Evolutionary conservation across 2,329 filamentous ascomycete genomes (phyloP), one percentile per base, ranked within the genome.

Genomic region (Trichoderma sp.): DNA sequence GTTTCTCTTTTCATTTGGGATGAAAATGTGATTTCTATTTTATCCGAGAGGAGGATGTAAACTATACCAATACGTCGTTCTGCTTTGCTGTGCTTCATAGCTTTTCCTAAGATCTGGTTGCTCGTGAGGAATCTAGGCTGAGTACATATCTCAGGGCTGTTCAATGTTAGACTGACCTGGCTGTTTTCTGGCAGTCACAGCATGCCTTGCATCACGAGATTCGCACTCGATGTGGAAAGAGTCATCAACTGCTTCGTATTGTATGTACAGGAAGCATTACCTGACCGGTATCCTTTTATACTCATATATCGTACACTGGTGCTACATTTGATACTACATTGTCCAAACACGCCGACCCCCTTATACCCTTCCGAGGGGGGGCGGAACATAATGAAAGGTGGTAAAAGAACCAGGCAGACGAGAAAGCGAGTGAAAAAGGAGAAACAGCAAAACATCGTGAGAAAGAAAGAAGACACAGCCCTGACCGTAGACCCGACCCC

Each of bases 281-380:
- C 66, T 63, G 55, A 45, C 34, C 66, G 62, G 55, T 64, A 65
- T 44, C 58, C 28, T 50, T 51, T 43, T 47, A 39, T 54, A 54
- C 66, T 65, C 58, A 62, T 62, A 71, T 70, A 66, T 68, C 69
- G 66, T 73, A 73, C 66, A 68, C 44, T 61, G 43, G 47, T 52
- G 50, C 59, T 47, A 48, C 70, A 72, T 44, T 48, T 71, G 68
- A 39, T 39, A 39, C 34, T 30, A 52, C 50, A 52, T 34, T 52
- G 50, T 71, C 68, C 71, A 72, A 72, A 66, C 66, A 65, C 47
- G 65, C 63, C 52, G 17, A 61, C 43, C 54, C 62, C 54, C 21
- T 24, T 41, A 45, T 52, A 34, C 55, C 62, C n/a, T 44, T 55
- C 15, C 26, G n/a, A 47, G 15, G 54, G 24, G 54, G 24, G 24